These are phyloP conservation scores for Kregervanrija fluxuum DNA, from an alignment of 805 yeast genomes.

Conservation along the genomic window DNA sequence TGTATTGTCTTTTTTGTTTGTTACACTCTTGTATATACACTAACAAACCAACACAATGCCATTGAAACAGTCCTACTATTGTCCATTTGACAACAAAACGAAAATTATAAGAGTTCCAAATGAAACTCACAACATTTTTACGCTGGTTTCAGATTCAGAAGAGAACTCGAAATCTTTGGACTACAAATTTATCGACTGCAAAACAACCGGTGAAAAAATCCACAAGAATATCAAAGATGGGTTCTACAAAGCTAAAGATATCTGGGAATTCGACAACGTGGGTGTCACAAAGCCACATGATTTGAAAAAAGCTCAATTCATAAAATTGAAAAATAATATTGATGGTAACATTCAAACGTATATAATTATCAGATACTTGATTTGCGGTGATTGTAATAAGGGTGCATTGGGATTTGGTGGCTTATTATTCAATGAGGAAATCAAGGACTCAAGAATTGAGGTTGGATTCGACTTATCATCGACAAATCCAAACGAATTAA, in stretches of 20 bases:
- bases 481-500: slow-evolving; percentile 11
- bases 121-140: slow-evolving; percentile 3
- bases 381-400: slow-evolving; percentile 71
- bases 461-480: slow-evolving; percentile 2
- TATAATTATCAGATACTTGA: slow-evolving; percentile 44
- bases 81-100: slow-evolving; percentile 13
- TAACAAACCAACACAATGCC: background rate
- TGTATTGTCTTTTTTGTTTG: background rate
- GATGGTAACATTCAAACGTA: slow-evolving; percentile 16
- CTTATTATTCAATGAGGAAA: slow-evolving; percentile 18
- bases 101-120: slow-evolving; percentile 7
- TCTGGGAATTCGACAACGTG: slow-evolving; percentile 76
- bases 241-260: slow-evolving; percentile 42
- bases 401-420: slow-evolving; percentile 75
- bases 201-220: background rate
- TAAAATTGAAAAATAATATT: slow-evolving; percentile 11
- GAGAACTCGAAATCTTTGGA: slow-evolving; percentile 1
- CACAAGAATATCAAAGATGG: background rate
- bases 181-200: slow-evolving; percentile 5
- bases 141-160: background rate
- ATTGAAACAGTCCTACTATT: slow-evolving; percentile 4
- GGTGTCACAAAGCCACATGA: slow-evolving; percentile 51
- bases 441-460: slow-evolving; percentile 5
- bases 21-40: background rate
- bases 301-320: slow-evolving; percentile 1